Evolutionary conservation across 1,284 basidiomycete genomes (phyloP), one percentile per base, ranked within the genome.

Genomic region (Filobasidium uniguttulatum): DNA sequence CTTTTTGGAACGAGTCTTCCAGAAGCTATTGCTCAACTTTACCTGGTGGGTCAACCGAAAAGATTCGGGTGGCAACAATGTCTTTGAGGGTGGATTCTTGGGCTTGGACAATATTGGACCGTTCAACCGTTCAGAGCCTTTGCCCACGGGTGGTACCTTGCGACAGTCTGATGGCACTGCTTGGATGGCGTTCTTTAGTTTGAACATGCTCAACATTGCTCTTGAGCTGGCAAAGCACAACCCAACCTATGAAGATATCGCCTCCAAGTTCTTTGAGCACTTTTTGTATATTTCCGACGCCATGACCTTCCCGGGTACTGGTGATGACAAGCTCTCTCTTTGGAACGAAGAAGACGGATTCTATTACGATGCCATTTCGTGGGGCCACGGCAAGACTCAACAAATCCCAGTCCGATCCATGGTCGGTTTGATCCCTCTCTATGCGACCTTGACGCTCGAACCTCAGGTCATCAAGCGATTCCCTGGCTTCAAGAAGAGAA

Each of bases 21-120:
- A 97, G 71, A 97, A 98, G 71, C 69, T 97, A 53, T 72, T 98
- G 28, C 73, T 98, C 55, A 97, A 97, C 71, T 97, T 97, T 62
- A 98, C 93, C 33, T 97, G 93, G 76, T 98, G 93, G 93, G 91
- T 97, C 31, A 98, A 98, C 69, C 82, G 93, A 49, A 98, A 98
- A 68, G 93, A 98, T 62, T 77, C 83, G 49, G 87, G 80, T 20
- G 93, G 93, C 23, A 83, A 88, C 69, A 93, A 93, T 64, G 86
- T 98, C 31, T 98, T 98, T 62, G 93, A 98, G 67, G 93, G 93
- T 46, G 93, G 93, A 29, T 98, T 98, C 76, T 76, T 98, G 44
- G 93, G 93, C 40, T 74, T 98, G 41, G 93, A 98, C 73, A 98
- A 98, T 65, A 97, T 98, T 55, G 90, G 91, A 17, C 80, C 88